These are phyloP conservation scores for Saturnispora ahearnii DNA, from an alignment of 805 yeast species.

Conservation along the genomic window DNA sequence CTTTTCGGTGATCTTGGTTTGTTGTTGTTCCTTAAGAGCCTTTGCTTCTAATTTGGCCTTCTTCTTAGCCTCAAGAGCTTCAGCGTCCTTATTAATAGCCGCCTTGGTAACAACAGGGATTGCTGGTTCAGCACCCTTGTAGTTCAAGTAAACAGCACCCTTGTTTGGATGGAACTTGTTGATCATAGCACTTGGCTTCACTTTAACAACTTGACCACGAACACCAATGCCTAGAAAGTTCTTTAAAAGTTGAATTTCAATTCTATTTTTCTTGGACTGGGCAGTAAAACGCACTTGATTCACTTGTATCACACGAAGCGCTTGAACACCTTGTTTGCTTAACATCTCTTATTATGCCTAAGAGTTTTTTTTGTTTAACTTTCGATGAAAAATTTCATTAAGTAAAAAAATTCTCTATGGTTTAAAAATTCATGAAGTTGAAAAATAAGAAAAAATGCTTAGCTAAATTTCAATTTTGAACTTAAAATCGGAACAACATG, in stretches of 20 bases:
- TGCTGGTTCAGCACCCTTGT: slow-evolving; percentile 23
- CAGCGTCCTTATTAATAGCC: slow-evolving; percentile 10
- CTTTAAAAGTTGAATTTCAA: slow-evolving; percentile 66
- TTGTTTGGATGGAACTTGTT: slow-evolving; percentile 61
- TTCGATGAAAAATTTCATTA: not conserved
- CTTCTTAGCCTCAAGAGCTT: slow-evolving; percentile 11
- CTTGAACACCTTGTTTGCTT: not conserved
- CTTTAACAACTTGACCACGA: slow-evolving; percentile 65
- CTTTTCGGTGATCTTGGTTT: slow-evolving; percentile 1
- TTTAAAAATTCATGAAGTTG: not conserved
- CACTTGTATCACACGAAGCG: not conserved
- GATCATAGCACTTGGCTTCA: slow-evolving; percentile 76
- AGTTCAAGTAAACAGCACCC: slow-evolving; percentile 61
- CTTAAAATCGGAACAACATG: not conserved
- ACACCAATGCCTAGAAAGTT: slow-evolving; percentile 58
- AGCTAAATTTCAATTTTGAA: not conserved
- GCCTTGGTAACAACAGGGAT: slow-evolving; percentile 26
- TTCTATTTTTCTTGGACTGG: slow-evolving; percentile 42
- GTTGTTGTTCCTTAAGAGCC: slow-evolving; percentile 7
- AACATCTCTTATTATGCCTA: not conserved
- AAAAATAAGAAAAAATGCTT: not conserved
- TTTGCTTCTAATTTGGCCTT: slow-evolving; percentile 9
- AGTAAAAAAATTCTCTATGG: not conserved
- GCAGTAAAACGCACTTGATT: slow-evolving; percentile 37
- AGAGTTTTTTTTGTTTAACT: not conserved